Evolutionary conservation across 305 asterid species (phyloP).

Genomic region (Fraxinus angustifolia): DNA sequence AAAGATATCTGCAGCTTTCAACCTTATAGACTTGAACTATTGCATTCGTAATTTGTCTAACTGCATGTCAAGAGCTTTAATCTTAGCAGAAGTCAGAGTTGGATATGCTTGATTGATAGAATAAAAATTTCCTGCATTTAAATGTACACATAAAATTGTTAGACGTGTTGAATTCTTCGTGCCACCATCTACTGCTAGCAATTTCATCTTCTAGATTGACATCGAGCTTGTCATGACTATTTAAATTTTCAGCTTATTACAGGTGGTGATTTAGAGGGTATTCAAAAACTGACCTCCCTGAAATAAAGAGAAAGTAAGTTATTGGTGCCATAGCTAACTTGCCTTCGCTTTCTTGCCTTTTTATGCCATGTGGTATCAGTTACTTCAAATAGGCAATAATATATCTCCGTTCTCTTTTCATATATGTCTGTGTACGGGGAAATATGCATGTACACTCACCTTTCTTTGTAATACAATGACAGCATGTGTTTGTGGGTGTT

Average conservation of each 20-base stretch:
- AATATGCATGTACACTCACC: not conserved
- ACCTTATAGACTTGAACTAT: not conserved
- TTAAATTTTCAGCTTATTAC: slow-evolving; percentile 24
- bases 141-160: not conserved
- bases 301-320: slow-evolving; percentile 79
- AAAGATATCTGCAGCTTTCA: not conserved
- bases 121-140: not conserved
- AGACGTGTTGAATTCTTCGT: not conserved
- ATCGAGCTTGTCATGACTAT: not conserved
- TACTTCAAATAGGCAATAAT: not conserved
- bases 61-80: not conserved
- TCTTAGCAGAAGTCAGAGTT: not conserved
- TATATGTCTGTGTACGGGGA: not conserved
- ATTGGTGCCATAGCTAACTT: not conserved
- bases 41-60: not conserved
- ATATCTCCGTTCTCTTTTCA: not conserved
- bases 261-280: slow-evolving; percentile 81
- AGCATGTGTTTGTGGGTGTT: not conserved
- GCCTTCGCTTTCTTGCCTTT: not conserved
- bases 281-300: slow-evolving; percentile 79
- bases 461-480: not conserved
- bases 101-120: not conserved
- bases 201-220: slow-evolving; percentile 7
- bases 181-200: slow-evolving; percentile 15
- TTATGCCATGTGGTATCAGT: not conserved